Percentiles rank a stretch among this genome's conserved stretches.
These are phyloP conservation scores for Taphrina populina DNA, from an alignment of 1,139 yeast species.

Conservation along the genomic window DNA sequence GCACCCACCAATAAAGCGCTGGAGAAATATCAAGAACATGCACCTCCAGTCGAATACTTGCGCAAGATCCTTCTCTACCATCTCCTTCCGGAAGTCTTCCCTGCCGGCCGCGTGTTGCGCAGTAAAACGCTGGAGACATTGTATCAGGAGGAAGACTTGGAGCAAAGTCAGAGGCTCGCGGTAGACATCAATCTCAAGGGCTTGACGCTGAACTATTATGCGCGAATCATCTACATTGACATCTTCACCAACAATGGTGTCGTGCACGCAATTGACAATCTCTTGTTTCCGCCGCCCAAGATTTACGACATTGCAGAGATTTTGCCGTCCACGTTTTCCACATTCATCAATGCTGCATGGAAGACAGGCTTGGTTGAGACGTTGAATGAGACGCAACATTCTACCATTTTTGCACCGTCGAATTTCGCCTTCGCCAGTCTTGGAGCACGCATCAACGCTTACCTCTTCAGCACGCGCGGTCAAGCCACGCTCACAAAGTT, in stretches of 20 bases:
- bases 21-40: conserved; percentile 33
- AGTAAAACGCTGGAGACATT: conserved; percentile 34
- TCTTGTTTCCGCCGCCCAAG: conserved; percentile 34
- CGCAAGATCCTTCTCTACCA: conserved; percentile 35
- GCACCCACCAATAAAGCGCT: conserved; percentile 36
- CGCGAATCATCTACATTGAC: conserved; percentile 34
- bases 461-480: conserved; percentile 34
- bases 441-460: conserved; percentile 35
- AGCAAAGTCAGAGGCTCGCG: conserved; percentile 34
- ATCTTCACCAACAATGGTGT: conserved; percentile 36
- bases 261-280: conserved; percentile 34
- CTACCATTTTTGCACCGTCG: conserved; percentile 37
- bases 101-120: conserved; percentile 35
- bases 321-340: conserved; percentile 24
- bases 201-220: conserved; percentile 34
- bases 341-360: conserved; percentile 37
- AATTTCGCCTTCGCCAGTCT: conserved; percentile 35
- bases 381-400: conserved; percentile 30
- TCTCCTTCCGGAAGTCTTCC: conserved; percentile 30
- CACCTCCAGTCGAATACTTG: conserved; percentile 25
- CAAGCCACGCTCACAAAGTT: conserved; percentile 32
- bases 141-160: conserved; percentile 31
- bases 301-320: conserved; percentile 26
- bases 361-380: conserved; percentile 34
- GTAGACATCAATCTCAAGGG: conserved; percentile 35